Conservation (phyloP, 176 grass and related monocot species). For the Microstegium vimineum region DNA sequence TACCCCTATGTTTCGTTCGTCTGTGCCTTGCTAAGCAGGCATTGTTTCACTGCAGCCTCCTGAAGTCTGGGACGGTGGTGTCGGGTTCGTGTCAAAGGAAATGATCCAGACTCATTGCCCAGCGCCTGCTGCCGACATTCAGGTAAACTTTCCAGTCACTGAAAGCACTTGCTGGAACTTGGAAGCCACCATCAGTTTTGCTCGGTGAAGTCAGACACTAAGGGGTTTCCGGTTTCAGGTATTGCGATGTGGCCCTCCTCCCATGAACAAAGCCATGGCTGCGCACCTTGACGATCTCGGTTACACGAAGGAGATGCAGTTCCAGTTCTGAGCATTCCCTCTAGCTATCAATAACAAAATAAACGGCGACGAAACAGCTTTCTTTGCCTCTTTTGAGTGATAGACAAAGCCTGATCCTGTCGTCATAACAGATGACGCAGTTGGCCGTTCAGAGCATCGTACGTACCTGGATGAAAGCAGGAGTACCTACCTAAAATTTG, state of each 20-base stretch:
- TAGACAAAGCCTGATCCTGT: background rate
- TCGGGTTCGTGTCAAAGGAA: slow-evolving; percentile 87
- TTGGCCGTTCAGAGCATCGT: background rate
- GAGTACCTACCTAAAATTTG: background rate
- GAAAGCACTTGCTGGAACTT: background rate
- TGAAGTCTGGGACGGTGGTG: slow-evolving; percentile 68
- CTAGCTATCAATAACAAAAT: background rate
- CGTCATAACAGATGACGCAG: background rate
- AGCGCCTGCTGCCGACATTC: slow-evolving; percentile 62
- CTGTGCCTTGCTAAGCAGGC: background rate
- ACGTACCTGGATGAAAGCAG: background rate
- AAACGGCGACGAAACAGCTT: background rate
- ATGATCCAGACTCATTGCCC: slow-evolving; percentile 87
- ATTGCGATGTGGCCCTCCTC: slow-evolving; percentile 93
- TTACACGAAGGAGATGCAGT: slow-evolving; percentile 95
- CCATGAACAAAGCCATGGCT: slow-evolving; percentile 98
- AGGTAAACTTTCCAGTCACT: slow-evolving; percentile 36
- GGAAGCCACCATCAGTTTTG: background rate
- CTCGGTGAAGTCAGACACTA: background rate
- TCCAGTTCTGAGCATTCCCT: slow-evolving; percentile 57
- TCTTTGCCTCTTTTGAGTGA: background rate
- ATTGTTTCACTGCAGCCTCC: slow-evolving; percentile 54
- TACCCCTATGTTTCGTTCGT: background rate
- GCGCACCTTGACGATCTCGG: slow-evolving; percentile 69
- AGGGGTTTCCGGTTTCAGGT: slow-evolving; percentile 34